Evolutionary conservation across 306 rosid species (phyloP).

Genomic region (Vachellia pachyceras): DNA sequence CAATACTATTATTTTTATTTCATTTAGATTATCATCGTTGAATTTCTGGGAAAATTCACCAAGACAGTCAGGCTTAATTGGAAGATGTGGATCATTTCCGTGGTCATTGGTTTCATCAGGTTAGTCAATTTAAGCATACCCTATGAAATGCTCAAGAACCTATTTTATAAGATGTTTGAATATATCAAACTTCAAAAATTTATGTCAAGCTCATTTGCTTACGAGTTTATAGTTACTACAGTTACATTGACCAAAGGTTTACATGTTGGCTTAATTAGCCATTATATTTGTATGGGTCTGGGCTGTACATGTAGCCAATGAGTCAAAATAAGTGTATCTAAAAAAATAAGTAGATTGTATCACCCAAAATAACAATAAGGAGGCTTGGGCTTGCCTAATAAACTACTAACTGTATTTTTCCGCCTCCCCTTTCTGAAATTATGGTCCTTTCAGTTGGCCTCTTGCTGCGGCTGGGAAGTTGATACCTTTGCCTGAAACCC

Average conservation of each 20-base stretch:
- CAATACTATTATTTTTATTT: background rate
- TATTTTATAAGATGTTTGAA: background rate
- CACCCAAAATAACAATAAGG: too few species aligned
- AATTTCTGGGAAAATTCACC: constrained; percentile 81
- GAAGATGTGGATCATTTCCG: constrained; percentile 78
- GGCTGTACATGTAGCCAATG: background rate
- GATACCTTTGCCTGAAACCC: constrained; percentile 69
- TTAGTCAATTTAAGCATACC: constrained; percentile 32
- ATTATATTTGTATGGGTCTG: background rate
- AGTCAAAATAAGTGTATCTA: too few species aligned
- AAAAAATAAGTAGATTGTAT: too few species aligned
- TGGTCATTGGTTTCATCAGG: constrained; percentile 76
- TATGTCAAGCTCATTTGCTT: background rate
- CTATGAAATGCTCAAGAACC: background rate
- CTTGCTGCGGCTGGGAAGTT: constrained; percentile 79
- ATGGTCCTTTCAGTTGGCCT: constrained; percentile 84
- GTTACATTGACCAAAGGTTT: background rate
- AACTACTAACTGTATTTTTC: background rate
- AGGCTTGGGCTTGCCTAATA: background rate
- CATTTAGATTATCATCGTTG: constrained; percentile 68
- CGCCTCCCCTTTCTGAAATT: background rate
- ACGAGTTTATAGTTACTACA: background rate
- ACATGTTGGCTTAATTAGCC: background rate
- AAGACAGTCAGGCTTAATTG: constrained; percentile 70
- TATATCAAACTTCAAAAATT: background rate